Base-by-base conservation (phyloP, 2,329 filamentous ascomycete genomes). In the Byssothecium circinans region DNA sequence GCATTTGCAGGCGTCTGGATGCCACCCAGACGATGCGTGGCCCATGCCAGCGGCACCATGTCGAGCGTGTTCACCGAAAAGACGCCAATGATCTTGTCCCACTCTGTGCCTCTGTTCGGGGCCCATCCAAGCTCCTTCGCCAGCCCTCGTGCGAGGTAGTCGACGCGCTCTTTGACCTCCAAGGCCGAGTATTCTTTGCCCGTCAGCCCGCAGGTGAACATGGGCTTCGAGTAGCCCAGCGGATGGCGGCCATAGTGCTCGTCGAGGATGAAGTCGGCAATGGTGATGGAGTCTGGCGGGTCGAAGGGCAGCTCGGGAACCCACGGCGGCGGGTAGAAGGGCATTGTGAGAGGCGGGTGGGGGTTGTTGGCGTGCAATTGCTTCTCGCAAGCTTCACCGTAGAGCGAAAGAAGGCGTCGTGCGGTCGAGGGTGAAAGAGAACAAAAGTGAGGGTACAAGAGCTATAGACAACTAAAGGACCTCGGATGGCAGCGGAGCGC, bases 1-100 rank as follows among this genome's bases (percentile, higher is more conserved):
- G 88, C 87, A 65, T 88, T 91, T 46, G 87, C 88, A 1, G 87
- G 86, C 0, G 85, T 86, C 47, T 85, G 80, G 47, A 92, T 79
- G 50, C 87, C 89, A n/a, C 84, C 84, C 12, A 91, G 73, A 47
- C 86, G 80, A 67, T 92, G 89, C 14, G 88, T 79, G 2, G 88
- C 86, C 79, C 88, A 89, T 32, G 81, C 82, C 23, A 90, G 72
- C 4, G 87, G 82, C 51, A 91, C 73, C 43, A 86, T 89, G 69
- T 94, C 88, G 53, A 94, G 83, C 23, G 88, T 89, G 66, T 95
- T 95, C 49, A 91, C 71, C n/a, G 86, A 85, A 72, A 89, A 95
- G 22, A 91, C 75, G 4, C 78, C 86, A 39, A 89, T 75, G 19
- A 91, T 87, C 68, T 91, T 90, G 61, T 94, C 88, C 86, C 86